These are phyloP conservation scores for Dothideomycetes sp. DNA, from an alignment of 2,329 filamentous ascomycete genomes.

Conservation along the genomic window DNA sequence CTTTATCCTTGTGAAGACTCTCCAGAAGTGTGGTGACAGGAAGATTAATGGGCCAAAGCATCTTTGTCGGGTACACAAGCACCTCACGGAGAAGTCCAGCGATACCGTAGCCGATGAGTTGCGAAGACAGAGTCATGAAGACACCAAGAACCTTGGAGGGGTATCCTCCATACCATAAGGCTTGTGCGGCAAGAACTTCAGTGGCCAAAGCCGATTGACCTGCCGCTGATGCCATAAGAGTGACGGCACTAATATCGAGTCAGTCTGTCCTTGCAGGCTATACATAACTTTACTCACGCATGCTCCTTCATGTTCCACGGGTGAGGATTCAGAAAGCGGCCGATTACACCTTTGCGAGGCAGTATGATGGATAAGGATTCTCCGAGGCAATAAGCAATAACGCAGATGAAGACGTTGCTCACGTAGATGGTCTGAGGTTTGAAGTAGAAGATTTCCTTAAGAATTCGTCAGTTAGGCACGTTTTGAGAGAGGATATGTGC, in stretches of 20 bases:
- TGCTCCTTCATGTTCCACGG: slow-evolving; percentile 29
- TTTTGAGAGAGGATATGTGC: no score
- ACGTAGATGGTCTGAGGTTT: slow-evolving; percentile 40
- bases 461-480: no score
- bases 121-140: slow-evolving; percentile 40
- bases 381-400: slow-evolving; percentile 37
- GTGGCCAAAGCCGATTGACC: slow-evolving; percentile 26
- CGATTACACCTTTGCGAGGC: slow-evolving; percentile 28
- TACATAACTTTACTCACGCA: slow-evolving; percentile 18
- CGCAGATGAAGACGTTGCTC: slow-evolving; percentile 36
- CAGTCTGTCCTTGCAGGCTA: neutral
- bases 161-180: slow-evolving; percentile 38
- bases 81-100: slow-evolving; percentile 39
- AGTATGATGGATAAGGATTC: slow-evolving; percentile 31
- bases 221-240: slow-evolving; percentile 38
- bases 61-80: slow-evolving; percentile 41
- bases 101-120: slow-evolving; percentile 42
- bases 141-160: slow-evolving; percentile 34
- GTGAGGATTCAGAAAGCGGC: slow-evolving; percentile 32
- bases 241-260: slow-evolving; percentile 20
- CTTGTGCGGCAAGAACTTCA: slow-evolving; percentile 38
- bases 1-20: slow-evolving; percentile 31
- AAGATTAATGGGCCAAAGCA: slow-evolving; percentile 37
- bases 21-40: slow-evolving; percentile 32
- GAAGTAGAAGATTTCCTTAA: slow-evolving; percentile 41